Conservation (phyloP, 2,329 filamentous ascomycete species). For the Ceratocystiopsis sp. region DNA sequence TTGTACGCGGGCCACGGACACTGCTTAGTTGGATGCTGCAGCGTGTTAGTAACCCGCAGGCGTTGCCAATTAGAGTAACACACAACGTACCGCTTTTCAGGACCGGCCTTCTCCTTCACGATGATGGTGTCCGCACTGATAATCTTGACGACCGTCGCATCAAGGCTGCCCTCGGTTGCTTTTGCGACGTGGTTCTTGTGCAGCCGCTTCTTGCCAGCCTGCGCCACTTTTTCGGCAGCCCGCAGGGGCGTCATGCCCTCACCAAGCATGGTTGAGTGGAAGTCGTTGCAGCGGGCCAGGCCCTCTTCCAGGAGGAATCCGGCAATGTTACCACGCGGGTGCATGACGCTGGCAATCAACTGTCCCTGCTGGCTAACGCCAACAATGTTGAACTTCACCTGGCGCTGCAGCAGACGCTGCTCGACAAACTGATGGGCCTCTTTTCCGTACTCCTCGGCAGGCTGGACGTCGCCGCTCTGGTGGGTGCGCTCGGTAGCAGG, state of each 20-base stretch:
- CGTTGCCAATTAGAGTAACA: background rate
- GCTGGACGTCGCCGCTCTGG: slow-evolving; percentile 60
- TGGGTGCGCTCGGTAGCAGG: slow-evolving; percentile 79
- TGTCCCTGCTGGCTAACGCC: slow-evolving; percentile 82
- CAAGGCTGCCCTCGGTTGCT: slow-evolving; percentile 45
- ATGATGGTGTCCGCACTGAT: slow-evolving; percentile 80
- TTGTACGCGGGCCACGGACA: slow-evolving; percentile 78
- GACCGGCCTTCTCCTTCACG: slow-evolving; percentile 67
- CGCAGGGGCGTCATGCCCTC: slow-evolving; percentile 73
- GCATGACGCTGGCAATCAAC: slow-evolving; percentile 72
- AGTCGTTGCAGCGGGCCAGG: slow-evolving; percentile 82
- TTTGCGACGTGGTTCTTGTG: slow-evolving; percentile 71
- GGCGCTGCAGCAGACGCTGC: slow-evolving; percentile 66
- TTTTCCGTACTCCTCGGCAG: slow-evolving; percentile 77
- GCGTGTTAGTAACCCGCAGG: background rate
- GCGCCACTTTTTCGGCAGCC: slow-evolving; percentile 73
- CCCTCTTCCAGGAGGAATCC: slow-evolving; percentile 80
- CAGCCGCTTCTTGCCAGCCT: slow-evolving; percentile 56
- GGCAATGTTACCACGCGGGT: slow-evolving; percentile 84
- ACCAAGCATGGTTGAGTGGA: slow-evolving; percentile 85
- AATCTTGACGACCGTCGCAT: slow-evolving; percentile 72
- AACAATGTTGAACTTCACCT: slow-evolving; percentile 65
- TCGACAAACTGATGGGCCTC: slow-evolving; percentile 84
- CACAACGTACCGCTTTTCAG: slow-evolving; percentile 49
- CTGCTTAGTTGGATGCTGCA: slow-evolving; percentile 65